Base-by-base conservation (phyloP, 139 green algal species). In the Protoeuglena noctilucae region DNA sequence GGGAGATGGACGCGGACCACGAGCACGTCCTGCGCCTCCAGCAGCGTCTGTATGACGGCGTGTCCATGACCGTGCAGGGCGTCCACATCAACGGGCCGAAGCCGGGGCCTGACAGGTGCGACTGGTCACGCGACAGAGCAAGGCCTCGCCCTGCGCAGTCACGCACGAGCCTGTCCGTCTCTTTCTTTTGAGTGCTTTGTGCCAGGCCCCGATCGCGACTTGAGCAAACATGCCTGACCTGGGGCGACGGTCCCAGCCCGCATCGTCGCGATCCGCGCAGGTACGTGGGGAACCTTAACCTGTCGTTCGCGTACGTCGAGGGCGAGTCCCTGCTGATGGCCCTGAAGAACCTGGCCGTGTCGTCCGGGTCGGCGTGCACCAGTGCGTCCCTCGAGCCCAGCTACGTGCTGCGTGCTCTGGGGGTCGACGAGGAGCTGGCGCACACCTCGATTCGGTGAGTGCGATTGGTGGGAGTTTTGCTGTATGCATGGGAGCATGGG, bases 401-500 rank as follows among this genome's bases (percentile, higher is more conserved):
- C 5, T 98, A 98, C 62, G 91, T 98, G 54, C 73, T 98, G 67
- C 71, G 91, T 2, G 91, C 91, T 26, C 73, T 98, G 57, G 91
- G 91, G 4, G 88, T 96, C 57, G 85, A 96, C 49, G 90, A 98
- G 59, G 91, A 98, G 57, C 93, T 97, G 81, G 91, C 89, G 16
- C 87, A 95, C 76, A 96, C 85, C 16, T 78, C 54, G 41, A 76
- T 91, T 40, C 66, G 71, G 0, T 78, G 73, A 47, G 43, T 18
- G 4, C 43, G 43, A n/a, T 50, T 50, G 19, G n/a, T n/a, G n/a
- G n/a, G n/a, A n/a, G n/a, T n/a, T n/a, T n/a, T n/a, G n/a, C n/a
- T n/a, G n/a, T n/a, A n/a, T n/a, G n/a, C n/a, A n/a, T n/a, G n/a
- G n/a, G n/a, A n/a, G n/a, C n/a, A n/a, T n/a, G n/a, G n/a, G n/a